Evolutionary conservation across 2,329 filamentous ascomycete species (phyloP), one percentile per base, ranked within the genome.

Genomic region (Emergomyces orientalis): DNA sequence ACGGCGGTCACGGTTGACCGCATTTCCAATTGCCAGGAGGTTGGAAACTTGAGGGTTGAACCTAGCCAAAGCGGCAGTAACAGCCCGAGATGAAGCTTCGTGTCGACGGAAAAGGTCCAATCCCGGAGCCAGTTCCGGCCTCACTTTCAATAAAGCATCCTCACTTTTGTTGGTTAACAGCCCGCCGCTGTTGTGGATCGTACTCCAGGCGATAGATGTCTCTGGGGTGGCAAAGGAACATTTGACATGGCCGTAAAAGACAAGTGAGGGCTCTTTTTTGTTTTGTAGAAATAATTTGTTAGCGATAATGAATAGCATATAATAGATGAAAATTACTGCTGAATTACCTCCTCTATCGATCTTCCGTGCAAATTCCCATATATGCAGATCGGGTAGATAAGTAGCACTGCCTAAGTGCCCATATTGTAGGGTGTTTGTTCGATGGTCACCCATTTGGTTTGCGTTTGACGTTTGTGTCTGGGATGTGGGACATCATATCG

Each of bases 391-490:
- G 1, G 76, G 63, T 62, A 79, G 71, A 70, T 85, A 86, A n/a
- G 71, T 68, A 55, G 79, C 75, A 66, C 74, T 75, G 67, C 83
- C 83, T 62, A 83, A 74, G 69, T 84, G 81, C 75, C 84, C 84
- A 74, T 84, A 85, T 65, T 81, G 80, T 60, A 85, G 79, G 77
- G 79, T 77, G 72, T 73, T 72, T 57, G 73, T 70, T 52, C 72
- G 70, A 66, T 73, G 71, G 67, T 85, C 81, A 85, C 80, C 81
- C 84, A 86, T 86, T 76, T 69, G 82, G 81, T 73, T 76, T 76
- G 70, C 70, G 64, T 72, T 69, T 71, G 65, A 67, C 69, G 66
- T 67, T 73, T 57, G 68, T 51, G 65, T 65, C 69, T 66, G 64
- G 67, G 66, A 62, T 66, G 62, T 66, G 67, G 65, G 64, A 58